A percentile compares a stretch with the other conserved stretches of the same genome.
Conservation (phyloP, 306 rosid genomes). For the Prunus mongolica region DNA sequence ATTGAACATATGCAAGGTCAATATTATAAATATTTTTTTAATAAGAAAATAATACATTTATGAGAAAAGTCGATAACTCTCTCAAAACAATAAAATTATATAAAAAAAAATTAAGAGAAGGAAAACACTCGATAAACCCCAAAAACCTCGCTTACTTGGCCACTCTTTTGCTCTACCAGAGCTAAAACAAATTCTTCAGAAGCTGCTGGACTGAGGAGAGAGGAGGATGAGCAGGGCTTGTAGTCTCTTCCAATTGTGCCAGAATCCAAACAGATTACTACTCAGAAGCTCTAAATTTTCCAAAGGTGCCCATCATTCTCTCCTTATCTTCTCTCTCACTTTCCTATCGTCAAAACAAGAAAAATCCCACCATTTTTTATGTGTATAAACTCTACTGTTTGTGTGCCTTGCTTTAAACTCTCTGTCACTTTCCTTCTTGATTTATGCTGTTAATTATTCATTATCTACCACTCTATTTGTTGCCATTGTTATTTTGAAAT, state of each 20-base stretch:
- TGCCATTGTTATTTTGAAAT: background rate
- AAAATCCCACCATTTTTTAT: background rate
- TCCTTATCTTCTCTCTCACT: background rate
- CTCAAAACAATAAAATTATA: too few relatives aligned
- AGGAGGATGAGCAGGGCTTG: slow-evolving; percentile 49
- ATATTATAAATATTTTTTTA: too few relatives aligned
- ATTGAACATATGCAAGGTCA: too few relatives aligned
- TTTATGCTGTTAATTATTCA: background rate
- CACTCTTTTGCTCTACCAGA: background rate
- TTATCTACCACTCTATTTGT: background rate
- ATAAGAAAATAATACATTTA: too few relatives aligned
- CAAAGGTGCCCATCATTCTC: slow-evolving; percentile 37
- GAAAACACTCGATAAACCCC: background rate
- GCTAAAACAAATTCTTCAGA: background rate
- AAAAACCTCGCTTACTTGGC: background rate
- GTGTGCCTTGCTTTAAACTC: background rate
- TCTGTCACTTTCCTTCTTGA: background rate
- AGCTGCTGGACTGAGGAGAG: background rate
- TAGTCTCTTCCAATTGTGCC: slow-evolving; percentile 52
- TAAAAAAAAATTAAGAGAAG: background rate
- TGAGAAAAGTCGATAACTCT: too few relatives aligned
- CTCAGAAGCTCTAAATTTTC: slow-evolving; percentile 23
- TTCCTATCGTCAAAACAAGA: too few relatives aligned
- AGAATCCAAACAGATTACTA: slow-evolving; percentile 31
- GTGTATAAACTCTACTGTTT: background rate